These are phyloP conservation scores for Chenopodium album DNA, from an alignment of 148 eudicot genomes.

Conservation along the genomic window DNA sequence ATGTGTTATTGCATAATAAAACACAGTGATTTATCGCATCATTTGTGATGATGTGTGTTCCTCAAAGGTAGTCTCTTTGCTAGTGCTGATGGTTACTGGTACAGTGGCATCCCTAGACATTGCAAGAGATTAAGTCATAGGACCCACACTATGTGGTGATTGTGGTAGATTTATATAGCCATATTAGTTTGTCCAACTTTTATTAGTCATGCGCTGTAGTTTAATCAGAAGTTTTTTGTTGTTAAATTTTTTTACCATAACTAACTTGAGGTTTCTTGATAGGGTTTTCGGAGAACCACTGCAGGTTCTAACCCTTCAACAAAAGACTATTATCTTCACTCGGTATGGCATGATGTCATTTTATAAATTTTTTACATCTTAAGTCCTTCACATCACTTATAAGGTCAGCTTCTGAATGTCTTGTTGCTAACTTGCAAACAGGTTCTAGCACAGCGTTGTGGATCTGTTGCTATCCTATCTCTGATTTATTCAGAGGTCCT, in stretches of 20 bases:
- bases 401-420: background rate
- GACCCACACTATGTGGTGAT: background rate
- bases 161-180: constrained; percentile 1
- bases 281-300: constrained; percentile 73
- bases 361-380: background rate
- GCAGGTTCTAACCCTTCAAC: constrained; percentile 50
- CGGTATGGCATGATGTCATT: constrained; percentile 45
- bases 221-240: background rate
- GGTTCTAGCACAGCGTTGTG: constrained; percentile 85
- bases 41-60: background rate
- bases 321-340: constrained; percentile 83
- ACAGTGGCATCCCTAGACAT: background rate
- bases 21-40: background rate
- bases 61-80: background rate
- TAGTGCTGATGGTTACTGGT: background rate
- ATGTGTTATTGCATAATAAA: background rate
- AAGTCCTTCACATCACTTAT: background rate
- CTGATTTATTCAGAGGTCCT: constrained; percentile 77
- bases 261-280: constrained; percentile 17
- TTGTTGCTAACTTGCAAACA: constrained; percentile 24
- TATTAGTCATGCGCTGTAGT: background rate
- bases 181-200: background rate
- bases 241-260: background rate
- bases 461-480: constrained; percentile 69
- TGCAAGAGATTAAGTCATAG: background rate